Conservation (phyloP, 2,329 filamentous ascomycete species). For the Piedraia hortae region DNA sequence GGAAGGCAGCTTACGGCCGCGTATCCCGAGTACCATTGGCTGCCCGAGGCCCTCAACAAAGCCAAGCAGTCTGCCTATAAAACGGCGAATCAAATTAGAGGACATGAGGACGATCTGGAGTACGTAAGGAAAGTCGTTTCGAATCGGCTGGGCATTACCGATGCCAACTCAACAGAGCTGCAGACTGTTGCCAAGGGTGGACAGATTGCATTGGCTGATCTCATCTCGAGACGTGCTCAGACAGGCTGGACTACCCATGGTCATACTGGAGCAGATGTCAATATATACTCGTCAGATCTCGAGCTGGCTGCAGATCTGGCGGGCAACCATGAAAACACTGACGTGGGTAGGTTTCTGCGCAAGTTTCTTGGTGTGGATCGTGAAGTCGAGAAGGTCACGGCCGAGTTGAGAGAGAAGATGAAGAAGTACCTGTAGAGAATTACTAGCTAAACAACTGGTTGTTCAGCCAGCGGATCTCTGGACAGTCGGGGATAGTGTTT, state of each 20-base stretch:
- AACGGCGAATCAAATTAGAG: conserved; percentile 31
- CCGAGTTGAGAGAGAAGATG: conserved; percentile 37
- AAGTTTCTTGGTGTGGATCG: conserved; percentile 59
- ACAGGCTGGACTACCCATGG: conserved; percentile 89
- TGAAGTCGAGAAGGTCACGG: conserved; percentile 50
- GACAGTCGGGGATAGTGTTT: too few species aligned
- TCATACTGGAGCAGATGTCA: conserved; percentile 71
- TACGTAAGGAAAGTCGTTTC: conserved; percentile 24
- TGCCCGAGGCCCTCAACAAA: conserved; percentile 54
- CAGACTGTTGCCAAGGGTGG: conserved; percentile 27
- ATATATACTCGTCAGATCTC: conserved; percentile 65
- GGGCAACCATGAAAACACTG: conserved; percentile 87
- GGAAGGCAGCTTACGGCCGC: conserved; percentile 38
- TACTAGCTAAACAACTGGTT: too few species aligned
- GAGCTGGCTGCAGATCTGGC: conserved; percentile 32
- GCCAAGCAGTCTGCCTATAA: conserved; percentile 48
- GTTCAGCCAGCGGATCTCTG: too few species aligned
- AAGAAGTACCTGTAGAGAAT: too few species aligned
- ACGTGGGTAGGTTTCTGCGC: conserved; percentile 58
- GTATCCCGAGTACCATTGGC: conserved; percentile 53
- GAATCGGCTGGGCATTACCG: conserved; percentile 45
- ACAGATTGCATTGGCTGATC: conserved; percentile 44
- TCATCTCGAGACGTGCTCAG: conserved; percentile 67
- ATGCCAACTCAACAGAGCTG: conserved; percentile 47
- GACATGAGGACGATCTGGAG: neutral